Percentiles rank a stretch among this genome's conserved stretches.
Evolutionary conservation across 163 green algal species (phyloP).

Genomic region (Prototheca stagnorum): DNA sequence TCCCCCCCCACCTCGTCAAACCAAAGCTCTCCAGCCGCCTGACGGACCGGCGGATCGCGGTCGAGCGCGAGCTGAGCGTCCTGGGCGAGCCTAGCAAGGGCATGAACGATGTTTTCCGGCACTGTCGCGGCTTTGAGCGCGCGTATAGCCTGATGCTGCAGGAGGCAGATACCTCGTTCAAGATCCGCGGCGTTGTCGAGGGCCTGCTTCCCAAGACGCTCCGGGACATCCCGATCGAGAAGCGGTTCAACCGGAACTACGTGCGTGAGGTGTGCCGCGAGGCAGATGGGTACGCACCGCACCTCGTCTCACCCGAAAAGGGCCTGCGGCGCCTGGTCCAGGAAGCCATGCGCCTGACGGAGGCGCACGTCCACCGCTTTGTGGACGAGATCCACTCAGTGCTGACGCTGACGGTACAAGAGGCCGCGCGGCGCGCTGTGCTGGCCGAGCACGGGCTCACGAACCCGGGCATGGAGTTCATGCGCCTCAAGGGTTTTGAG

Average conservation of each 20-base stretch:
- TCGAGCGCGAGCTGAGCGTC: slow-evolving; percentile 53
- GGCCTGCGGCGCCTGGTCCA: slow-evolving; percentile 68
- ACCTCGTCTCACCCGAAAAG: slow-evolving; percentile 78
- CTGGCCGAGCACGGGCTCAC: slow-evolving; percentile 36
- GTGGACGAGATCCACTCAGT: slow-evolving; percentile 53
- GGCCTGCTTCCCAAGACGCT: slow-evolving; percentile 15
- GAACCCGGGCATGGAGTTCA: slow-evolving; percentile 23
- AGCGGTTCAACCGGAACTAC: slow-evolving; percentile 22
- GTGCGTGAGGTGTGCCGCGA: slow-evolving; percentile 37
- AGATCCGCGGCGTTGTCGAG: slow-evolving; percentile 26
- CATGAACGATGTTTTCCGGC: slow-evolving; percentile 65
- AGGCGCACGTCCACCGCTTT: slow-evolving; percentile 40
- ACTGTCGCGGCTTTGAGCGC: slow-evolving; percentile 70
- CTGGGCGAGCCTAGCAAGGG: slow-evolving; percentile 49
- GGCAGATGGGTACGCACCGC: slow-evolving; percentile 82
- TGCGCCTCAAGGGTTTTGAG: slow-evolving; percentile 69
- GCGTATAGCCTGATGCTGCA: slow-evolving; percentile 40
- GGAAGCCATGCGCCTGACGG: slow-evolving; percentile 53
- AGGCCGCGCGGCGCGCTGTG: slow-evolving; percentile 48
- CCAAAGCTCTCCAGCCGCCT: slow-evolving; percentile 52
- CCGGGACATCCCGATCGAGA: slow-evolving; percentile 20
- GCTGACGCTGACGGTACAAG: slow-evolving; percentile 48
- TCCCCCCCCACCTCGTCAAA: too few relatives aligned
- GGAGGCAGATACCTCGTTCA: slow-evolving; percentile 43
- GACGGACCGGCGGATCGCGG: slow-evolving; percentile 32